A percentile compares a stretch with the other conserved stretches of the same genome.
Evolutionary conservation across 163 green algal genomes (phyloP).

Genomic region (Chlorella variabilis): DNA sequence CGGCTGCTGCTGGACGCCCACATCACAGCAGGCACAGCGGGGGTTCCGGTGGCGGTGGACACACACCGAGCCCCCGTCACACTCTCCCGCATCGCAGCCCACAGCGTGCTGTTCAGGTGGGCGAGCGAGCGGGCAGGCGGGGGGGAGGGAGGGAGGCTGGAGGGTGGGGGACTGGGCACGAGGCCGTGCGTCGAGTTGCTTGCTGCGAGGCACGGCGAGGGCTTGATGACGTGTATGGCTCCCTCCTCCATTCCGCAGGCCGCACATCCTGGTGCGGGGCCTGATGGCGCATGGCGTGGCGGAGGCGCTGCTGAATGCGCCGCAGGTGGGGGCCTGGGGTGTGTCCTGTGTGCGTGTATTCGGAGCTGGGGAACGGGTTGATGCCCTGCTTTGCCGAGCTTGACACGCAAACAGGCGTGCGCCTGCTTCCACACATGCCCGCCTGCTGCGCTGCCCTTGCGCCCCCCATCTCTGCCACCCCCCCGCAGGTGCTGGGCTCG

Average conservation of each 20-base stretch:
- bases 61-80: slow-evolving; percentile 50
- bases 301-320: slow-evolving; percentile 68
- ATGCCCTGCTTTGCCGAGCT: too few species aligned
- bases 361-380: too few species aligned
- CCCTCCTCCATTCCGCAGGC: slow-evolving; percentile 3
- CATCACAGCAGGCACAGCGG: slow-evolving; percentile 34
- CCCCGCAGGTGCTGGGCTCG: slow-evolving; percentile 55
- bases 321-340: slow-evolving; percentile 16
- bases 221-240: background rate
- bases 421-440: too few species aligned
- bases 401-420: background rate
- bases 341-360: too few species aligned
- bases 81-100: slow-evolving; percentile 36
- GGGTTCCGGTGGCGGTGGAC: slow-evolving; percentile 51
- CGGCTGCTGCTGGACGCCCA: slow-evolving; percentile 55
- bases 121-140: background rate
- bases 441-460: too few species aligned
- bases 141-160: background rate
- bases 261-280: slow-evolving; percentile 54
- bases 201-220: too few species aligned
- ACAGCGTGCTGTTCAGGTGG: slow-evolving; percentile 51
- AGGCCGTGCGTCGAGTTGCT: too few species aligned
- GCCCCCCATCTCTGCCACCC: background rate
- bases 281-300: slow-evolving; percentile 63
- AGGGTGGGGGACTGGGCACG: background rate